phyloP scores from a whole-genome alignment of 352 stramenopile genomes.

The Phytopythium sindhum region DNA sequence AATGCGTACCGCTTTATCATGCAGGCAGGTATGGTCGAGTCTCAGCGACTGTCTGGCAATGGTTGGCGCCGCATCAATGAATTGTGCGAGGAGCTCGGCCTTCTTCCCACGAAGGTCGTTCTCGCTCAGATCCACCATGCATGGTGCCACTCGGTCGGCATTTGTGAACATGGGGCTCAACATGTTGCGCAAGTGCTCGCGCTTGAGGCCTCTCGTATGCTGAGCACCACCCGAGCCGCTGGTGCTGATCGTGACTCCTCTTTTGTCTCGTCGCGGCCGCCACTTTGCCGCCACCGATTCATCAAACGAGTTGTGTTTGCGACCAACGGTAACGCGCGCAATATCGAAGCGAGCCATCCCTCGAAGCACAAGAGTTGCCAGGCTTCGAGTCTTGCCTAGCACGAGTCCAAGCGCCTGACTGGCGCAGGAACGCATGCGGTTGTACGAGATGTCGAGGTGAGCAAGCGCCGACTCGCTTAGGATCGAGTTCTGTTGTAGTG shows the following conservation, averaged over 20 bases:
- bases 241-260: conserved; percentile 2
- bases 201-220: conserved; percentile 30
- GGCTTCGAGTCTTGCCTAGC: conserved; percentile 55
- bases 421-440: conserved; percentile 47
- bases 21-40: conserved; percentile 50
- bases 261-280: not conserved
- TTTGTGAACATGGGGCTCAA: conserved; percentile 70
- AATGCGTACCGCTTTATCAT: conserved; percentile 51
- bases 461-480: conserved; percentile 62
- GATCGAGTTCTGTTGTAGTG: conserved; percentile 60
- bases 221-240: conserved; percentile 1
- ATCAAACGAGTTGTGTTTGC: not conserved
- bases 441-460: conserved; percentile 68
- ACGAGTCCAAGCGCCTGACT: conserved; percentile 56
- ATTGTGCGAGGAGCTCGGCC: conserved; percentile 40
- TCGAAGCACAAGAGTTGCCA: conserved; percentile 59
- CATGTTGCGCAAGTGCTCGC: conserved; percentile 34
- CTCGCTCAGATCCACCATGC: conserved; percentile 68
- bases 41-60: conserved; percentile 39
- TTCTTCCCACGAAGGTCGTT: conserved; percentile 59
- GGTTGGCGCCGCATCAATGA: conserved; percentile 43
- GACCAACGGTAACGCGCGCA: conserved; percentile 6
- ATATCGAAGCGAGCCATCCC: conserved; percentile 39
- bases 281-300: not conserved
- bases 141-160: conserved; percentile 28